A percentile compares a stretch with the other conserved stretches of the same genome.
Evolutionary conservation across 306 rosid genomes (phyloP).

Genomic region (Rubus idaeus): DNA sequence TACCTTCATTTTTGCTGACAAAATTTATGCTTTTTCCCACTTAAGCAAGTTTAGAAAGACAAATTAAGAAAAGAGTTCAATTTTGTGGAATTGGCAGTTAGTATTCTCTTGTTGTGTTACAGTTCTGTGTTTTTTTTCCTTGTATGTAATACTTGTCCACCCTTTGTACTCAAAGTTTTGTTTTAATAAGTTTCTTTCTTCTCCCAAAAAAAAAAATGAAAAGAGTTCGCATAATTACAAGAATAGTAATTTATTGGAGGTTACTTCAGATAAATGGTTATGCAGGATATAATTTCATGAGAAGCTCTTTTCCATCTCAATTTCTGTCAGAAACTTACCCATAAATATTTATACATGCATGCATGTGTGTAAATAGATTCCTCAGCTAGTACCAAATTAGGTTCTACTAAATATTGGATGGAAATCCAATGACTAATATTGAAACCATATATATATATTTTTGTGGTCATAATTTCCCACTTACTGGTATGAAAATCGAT

Average conservation of each 20-base stretch:
- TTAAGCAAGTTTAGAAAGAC: not conserved
- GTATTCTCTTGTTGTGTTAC: no score
- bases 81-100: no score
- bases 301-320: constrained; percentile 19
- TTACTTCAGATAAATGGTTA: not conserved
- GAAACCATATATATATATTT: not conserved
- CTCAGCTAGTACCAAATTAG: not conserved
- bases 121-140: no score
- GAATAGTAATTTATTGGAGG: not conserved
- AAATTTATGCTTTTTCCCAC: not conserved
- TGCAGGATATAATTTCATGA: not conserved
- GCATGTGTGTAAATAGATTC: not conserved
- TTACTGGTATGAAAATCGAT: not conserved
- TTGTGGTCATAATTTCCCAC: not conserved
- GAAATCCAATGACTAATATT: not conserved
- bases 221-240: not conserved
- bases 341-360: not conserved
- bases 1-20: not conserved
- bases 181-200: no score
- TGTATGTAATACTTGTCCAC: no score
- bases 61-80: not conserved
- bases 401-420: not conserved
- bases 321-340: constrained; percentile 13
- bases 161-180: no score
- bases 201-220: not conserved